Evolutionary conservation across 2,329 filamentous ascomycete genomes (phyloP).

Genomic region (Lomentospora prolificans): DNA sequence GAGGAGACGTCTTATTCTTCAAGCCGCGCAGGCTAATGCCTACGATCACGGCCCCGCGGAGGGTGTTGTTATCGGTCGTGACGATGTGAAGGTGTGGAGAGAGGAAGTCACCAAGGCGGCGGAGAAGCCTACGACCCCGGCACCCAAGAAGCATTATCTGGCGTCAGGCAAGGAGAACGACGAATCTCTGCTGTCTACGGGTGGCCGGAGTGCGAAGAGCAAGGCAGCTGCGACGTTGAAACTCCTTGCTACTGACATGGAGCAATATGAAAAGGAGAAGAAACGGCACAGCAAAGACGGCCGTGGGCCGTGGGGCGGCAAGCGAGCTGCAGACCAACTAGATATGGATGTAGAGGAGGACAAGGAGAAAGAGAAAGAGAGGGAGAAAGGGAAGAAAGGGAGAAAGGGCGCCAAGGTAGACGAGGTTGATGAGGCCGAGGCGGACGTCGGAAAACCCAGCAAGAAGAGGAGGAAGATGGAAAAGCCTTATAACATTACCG

Average conservation of each 20-base stretch:
- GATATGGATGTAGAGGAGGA: constrained; percentile 30
- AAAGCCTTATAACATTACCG: constrained; percentile 50
- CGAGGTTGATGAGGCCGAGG: constrained; percentile 34
- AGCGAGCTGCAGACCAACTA: constrained; percentile 48
- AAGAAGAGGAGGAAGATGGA: constrained; percentile 30
- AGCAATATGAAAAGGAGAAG: constrained; percentile 84
- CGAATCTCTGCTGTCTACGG: constrained; percentile 47
- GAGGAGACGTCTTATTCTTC: constrained; percentile 39
- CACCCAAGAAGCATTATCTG: constrained; percentile 29
- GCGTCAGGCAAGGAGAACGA: constrained; percentile 72
- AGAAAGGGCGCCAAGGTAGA: constrained; percentile 26
- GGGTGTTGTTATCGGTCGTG: constrained; percentile 33
- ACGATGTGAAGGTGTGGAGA: constrained; percentile 18
- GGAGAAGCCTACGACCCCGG: constrained; percentile 2
- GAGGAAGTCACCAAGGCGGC: neutral
- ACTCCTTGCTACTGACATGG: constrained; percentile 71
- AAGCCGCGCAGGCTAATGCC: constrained; percentile 41
- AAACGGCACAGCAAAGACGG: constrained; percentile 54
- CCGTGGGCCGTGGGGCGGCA: constrained; percentile 48
- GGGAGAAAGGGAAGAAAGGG: constrained; percentile 23
- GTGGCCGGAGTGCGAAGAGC: constrained; percentile 79
- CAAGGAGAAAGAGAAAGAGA: constrained; percentile 15
- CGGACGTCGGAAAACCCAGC: constrained; percentile 47
- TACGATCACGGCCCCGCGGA: constrained; percentile 35
- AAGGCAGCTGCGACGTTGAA: constrained; percentile 72